Evolutionary conservation across 108 stramenopile species (phyloP).

Genomic region (Cyclotella choctawhatcheeana): DNA sequence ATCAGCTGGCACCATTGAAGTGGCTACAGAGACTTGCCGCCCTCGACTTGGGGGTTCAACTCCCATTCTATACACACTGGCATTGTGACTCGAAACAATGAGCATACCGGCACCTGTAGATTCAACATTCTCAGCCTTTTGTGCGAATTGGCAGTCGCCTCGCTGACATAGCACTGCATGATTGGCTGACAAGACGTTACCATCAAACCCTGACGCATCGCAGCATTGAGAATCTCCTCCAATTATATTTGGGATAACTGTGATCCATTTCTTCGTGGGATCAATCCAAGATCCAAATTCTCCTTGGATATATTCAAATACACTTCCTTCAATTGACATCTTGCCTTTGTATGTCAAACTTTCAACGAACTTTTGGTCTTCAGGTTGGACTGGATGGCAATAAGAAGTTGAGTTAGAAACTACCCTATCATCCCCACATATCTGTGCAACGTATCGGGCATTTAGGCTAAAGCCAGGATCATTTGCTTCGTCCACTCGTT

Average conservation of each 20-base stretch:
- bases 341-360: constrained; percentile 12
- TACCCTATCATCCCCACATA: not conserved
- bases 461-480: not conserved
- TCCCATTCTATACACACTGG: constrained; percentile 28
- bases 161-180: constrained; percentile 24
- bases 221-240: constrained; percentile 23
- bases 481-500: not conserved
- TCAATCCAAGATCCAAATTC: constrained; percentile 40
- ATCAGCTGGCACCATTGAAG: constrained; percentile 15
- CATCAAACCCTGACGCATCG: constrained; percentile 16
- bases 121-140: constrained; percentile 37
- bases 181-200: not conserved
- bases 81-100: constrained; percentile 27
- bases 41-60: constrained; percentile 19
- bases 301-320: constrained; percentile 37
- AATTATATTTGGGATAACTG: constrained; percentile 22
- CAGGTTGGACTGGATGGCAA: constrained; percentile 24
- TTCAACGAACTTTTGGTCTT: constrained; percentile 11
- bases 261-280: constrained; percentile 1
- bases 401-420: constrained; percentile 13
- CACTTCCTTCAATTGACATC: constrained; percentile 9
- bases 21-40: constrained; percentile 4
- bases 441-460: constrained; percentile 18
- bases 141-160: constrained; percentile 40
- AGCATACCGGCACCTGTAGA: constrained; percentile 35